Conservation (phyloP, 2,329 filamentous ascomycete genomes). For the Emericellopsis atlantica region DNA sequence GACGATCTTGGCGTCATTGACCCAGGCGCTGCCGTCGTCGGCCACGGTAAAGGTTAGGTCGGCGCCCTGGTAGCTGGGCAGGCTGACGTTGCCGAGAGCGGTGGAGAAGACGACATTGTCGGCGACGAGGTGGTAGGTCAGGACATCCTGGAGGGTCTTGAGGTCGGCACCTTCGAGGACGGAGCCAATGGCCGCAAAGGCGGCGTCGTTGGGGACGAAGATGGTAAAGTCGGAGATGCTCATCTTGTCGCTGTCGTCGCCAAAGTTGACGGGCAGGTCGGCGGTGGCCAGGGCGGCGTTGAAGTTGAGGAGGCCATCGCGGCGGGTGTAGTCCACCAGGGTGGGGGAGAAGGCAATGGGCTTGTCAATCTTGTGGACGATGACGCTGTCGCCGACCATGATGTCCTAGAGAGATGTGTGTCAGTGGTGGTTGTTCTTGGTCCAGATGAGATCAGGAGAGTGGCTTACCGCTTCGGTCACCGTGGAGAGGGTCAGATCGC, state of each 20-base stretch:
- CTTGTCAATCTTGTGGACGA: constrained; percentile 17
- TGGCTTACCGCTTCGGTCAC: constrained; percentile 16
- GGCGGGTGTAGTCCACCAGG: constrained; percentile 15
- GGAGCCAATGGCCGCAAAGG: constrained; percentile 15
- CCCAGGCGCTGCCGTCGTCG: constrained; percentile 14
- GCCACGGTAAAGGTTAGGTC: constrained; percentile 15
- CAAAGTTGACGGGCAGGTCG: constrained; percentile 11
- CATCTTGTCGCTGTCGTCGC: constrained; percentile 7
- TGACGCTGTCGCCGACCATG: constrained; percentile 12
- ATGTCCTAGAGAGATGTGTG: constrained; percentile 11
- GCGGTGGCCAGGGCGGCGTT: constrained; percentile 15
- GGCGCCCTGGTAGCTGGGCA: constrained; percentile 9
- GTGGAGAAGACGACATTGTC: constrained; percentile 17
- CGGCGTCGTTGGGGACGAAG: constrained; percentile 13
- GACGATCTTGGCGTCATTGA: constrained; percentile 17
- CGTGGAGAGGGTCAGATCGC: constrained; percentile 15
- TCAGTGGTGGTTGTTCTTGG: too few species aligned
- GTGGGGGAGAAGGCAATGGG: constrained; percentile 14
- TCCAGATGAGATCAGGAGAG: too few species aligned
- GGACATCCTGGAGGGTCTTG: constrained; percentile 12
- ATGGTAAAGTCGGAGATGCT: constrained; percentile 18
- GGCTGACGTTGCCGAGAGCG: constrained; percentile 11
- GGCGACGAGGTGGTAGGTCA: constrained; percentile 15
- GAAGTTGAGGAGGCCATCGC: constrained; percentile 12
- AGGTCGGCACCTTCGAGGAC: constrained; percentile 10